A percentile compares a stretch with the other conserved stretches of the same genome.
These are phyloP conservation scores for Trametes cinnabarina DNA, from an alignment of 768 basidiomycete genomes.

Conservation along the genomic window DNA sequence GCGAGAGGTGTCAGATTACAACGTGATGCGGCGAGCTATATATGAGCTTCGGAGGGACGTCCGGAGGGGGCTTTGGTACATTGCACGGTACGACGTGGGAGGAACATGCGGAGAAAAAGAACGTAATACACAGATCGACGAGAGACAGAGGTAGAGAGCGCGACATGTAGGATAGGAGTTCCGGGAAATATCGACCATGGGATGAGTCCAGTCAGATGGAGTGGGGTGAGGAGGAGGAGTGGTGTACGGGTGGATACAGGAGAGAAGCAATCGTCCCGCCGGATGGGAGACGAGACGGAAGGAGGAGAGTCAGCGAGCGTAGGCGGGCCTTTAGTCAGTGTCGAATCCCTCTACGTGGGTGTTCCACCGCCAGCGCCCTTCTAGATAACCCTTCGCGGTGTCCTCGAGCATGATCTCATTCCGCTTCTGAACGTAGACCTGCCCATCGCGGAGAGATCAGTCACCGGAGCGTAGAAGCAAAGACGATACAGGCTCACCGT, in stretches of 20 bases:
- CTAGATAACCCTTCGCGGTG: conserved; percentile 85
- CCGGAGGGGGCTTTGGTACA: background rate
- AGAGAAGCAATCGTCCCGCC: background rate
- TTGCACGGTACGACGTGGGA: background rate
- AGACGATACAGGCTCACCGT: conserved; percentile 53
- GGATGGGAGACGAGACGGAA: background rate
- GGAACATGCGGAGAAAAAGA: background rate
- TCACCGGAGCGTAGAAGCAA: background rate
- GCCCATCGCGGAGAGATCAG: background rate
- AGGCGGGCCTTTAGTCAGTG: background rate
- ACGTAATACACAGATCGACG: background rate
- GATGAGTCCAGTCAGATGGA: no score
- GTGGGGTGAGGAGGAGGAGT: background rate
- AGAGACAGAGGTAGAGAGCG: background rate
- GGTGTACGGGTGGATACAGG: background rate
- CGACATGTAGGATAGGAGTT: background rate
- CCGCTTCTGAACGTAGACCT: conserved; percentile 95
- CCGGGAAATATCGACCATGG: background rate
- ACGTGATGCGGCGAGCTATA: background rate
- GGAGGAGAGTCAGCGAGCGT: background rate
- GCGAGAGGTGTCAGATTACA: background rate
- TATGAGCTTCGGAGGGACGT: background rate
- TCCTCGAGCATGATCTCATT: conserved; percentile 95
- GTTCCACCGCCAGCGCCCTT: conserved; percentile 87
- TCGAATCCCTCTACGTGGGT: conserved; percentile 69